phyloP scores from a whole-genome alignment of 2,329 filamentous ascomycete genomes.

The Graphilbum sp. region DNA sequence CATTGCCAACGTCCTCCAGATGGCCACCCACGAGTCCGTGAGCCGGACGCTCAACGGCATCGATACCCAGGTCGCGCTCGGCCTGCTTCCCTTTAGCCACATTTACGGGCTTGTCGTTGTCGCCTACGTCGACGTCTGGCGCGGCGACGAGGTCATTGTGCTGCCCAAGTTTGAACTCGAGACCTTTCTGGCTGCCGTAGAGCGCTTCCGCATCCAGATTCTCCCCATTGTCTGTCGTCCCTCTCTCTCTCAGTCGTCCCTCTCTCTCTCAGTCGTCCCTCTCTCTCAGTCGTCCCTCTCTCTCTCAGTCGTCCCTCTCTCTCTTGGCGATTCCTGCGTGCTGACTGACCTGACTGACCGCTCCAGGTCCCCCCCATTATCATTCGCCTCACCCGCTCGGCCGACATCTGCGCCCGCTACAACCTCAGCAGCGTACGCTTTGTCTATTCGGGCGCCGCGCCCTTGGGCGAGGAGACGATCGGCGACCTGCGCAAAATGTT shows the following conservation, averaged over 20 bases:
- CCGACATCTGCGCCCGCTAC: constrained; percentile 43
- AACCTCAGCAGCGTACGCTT: constrained; percentile 51
- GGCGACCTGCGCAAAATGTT: constrained; percentile 43
- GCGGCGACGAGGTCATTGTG: constrained; percentile 56
- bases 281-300: neutral
- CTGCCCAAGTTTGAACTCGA: constrained; percentile 58
- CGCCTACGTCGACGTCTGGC: constrained; percentile 45
- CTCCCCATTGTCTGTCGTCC: neutral
- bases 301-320: neutral
- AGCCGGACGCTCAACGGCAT: constrained; percentile 14
- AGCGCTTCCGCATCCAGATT: constrained; percentile 47
- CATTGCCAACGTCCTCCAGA: constrained; percentile 55
- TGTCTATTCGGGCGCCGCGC: constrained; percentile 63
- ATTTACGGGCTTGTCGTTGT: constrained; percentile 63
- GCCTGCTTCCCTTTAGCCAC: constrained; percentile 59
- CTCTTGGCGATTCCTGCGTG: no score
- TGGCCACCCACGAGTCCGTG: constrained; percentile 25
- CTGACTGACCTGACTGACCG: no score
- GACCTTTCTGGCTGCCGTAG: constrained; percentile 42
- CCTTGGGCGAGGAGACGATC: constrained; percentile 57
- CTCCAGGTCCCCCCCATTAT: constrained; percentile 62
- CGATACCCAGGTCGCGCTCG: constrained; percentile 29
- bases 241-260: neutral
- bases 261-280: neutral
- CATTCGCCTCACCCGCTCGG: constrained; percentile 55